Base-by-base conservation (phyloP, 2,329 filamentous ascomycete species). In the Aspergillus sp. region DNA sequence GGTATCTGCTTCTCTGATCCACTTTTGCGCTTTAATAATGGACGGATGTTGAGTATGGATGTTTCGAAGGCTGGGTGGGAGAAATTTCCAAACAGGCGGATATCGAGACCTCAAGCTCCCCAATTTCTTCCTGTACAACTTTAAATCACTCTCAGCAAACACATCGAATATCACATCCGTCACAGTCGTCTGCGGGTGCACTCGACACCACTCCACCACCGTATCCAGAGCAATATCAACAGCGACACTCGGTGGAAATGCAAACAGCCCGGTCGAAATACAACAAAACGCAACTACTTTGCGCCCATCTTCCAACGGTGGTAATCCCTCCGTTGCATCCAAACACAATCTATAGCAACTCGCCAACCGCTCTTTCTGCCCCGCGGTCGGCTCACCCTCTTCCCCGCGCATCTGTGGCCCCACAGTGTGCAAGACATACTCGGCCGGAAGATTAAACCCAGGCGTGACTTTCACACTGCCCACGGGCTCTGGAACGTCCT, bases 261-360 rank as follows among this genome's bases (percentile, higher is more conserved):
- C 56, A 44, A 60, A 60, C 4, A 60, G n/a, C 0, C 58, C 56
- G 0, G 56, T 60, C 3, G 58, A 58, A n/a, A 59, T 59, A 5
- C 58, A 57, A 41, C 56, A 59, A 22, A 60, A 55, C 1, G 38
- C 58, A 3, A 60, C 19, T 1, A 51, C 48, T 22, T 60, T 60
- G 15, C 51, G 32, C 1, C 53, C 54, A 30, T 57, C 49, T 35
- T 41, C 22, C 2, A 53, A 15, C 12, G 50, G 25, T 1, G 53
- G 51, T 3, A 59, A 45, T 4, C 27, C 6, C 2, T 59, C 53
- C 3, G 43, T 44, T 4, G 38, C 46, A 15, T 56, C 48, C 5
- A 59, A 41, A 20, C 55, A 53, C 15, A 51, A 50, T 10, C 41
- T 33, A 22, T 59, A 59, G 33, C 56, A 59, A 3, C 44, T 43